phyloP scores from a whole-genome alignment of 345 rosid genomes.

The Eucalyptus leucophloia region DNA sequence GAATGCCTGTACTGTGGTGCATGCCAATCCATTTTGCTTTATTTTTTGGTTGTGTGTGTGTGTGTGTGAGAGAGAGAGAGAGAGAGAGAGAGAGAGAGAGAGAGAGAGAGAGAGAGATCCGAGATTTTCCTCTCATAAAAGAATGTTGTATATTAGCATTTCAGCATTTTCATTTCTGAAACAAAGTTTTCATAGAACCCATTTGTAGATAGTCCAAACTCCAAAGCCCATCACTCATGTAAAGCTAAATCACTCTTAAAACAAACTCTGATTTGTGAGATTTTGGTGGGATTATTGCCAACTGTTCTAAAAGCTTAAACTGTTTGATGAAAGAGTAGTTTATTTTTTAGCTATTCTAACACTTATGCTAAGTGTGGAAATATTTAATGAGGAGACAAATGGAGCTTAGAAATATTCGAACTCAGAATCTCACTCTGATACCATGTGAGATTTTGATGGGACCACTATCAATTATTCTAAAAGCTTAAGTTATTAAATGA shows the following conservation, averaged over 20 bases:
- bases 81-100: background rate
- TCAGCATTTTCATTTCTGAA: background rate
- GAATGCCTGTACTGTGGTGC: background rate
- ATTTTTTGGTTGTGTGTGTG: background rate
- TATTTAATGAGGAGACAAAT: no score
- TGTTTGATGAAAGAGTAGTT: no score
- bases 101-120: background rate
- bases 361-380: no score
- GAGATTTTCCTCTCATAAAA: background rate
- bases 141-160: background rate
- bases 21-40: background rate
- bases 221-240: background rate
- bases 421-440: no score
- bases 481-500: no score
- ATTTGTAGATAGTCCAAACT: background rate
- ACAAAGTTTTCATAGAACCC: background rate
- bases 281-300: no score
- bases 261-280: background rate
- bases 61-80: background rate
- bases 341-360: no score
- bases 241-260: background rate
- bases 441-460: no score
- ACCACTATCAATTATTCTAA: no score
- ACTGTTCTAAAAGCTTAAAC: no score
- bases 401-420: no score